These are phyloP conservation scores for Moesziomyces sp. DNA, from an alignment of 1,284 basidiomycete genomes.

Conservation along the genomic window DNA sequence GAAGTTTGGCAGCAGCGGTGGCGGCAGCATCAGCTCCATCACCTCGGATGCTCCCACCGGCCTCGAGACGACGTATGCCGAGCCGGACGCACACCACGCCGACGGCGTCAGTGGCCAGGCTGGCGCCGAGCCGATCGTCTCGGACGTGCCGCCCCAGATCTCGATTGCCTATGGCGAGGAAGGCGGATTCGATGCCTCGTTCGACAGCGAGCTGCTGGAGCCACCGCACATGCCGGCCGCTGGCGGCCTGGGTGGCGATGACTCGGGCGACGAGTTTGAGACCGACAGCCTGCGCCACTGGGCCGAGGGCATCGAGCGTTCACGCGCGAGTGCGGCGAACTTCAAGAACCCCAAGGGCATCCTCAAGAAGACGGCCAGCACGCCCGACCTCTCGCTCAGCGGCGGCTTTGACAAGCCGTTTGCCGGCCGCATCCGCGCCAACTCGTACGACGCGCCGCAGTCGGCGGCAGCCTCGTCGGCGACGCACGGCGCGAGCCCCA, in stretches of 20 bases:
- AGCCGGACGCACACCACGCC: slow-evolving; percentile 20
- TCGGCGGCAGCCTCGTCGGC: slow-evolving; percentile 18
- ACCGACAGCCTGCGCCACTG: slow-evolving; percentile 67
- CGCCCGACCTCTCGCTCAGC: slow-evolving; percentile 38
- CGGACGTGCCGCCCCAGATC: slow-evolving; percentile 33
- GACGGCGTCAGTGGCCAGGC: slow-evolving; percentile 18
- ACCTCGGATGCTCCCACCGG: slow-evolving; percentile 46
- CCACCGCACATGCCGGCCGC: slow-evolving; percentile 74
- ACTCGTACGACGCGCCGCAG: slow-evolving; percentile 68
- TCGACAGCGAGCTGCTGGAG: slow-evolving; percentile 79
- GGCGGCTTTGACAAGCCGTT: slow-evolving; percentile 54
- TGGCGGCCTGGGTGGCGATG: slow-evolving; percentile 61
- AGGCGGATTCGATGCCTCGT: slow-evolving; percentile 73
- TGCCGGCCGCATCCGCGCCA: slow-evolving; percentile 65
- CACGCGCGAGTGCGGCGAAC: slow-evolving; percentile 73
- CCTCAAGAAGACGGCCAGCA: slow-evolving; percentile 73
- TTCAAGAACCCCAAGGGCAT: slow-evolving; percentile 82
- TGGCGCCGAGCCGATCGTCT: slow-evolving; percentile 23
- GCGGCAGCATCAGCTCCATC: slow-evolving; percentile 48
- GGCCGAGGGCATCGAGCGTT: slow-evolving; percentile 78
- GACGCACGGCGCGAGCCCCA: slow-evolving; percentile 36
- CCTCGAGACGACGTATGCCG: slow-evolving; percentile 53
- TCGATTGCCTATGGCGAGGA: slow-evolving; percentile 68
- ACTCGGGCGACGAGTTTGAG: slow-evolving; percentile 72
- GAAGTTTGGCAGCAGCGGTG: slow-evolving; percentile 67